Percentiles rank a stretch among this genome's conserved stretches.
These are phyloP conservation scores for Cordyceps militaris DNA, from an alignment of 2,329 filamentous ascomycete genomes.

Conservation along the genomic window DNA sequence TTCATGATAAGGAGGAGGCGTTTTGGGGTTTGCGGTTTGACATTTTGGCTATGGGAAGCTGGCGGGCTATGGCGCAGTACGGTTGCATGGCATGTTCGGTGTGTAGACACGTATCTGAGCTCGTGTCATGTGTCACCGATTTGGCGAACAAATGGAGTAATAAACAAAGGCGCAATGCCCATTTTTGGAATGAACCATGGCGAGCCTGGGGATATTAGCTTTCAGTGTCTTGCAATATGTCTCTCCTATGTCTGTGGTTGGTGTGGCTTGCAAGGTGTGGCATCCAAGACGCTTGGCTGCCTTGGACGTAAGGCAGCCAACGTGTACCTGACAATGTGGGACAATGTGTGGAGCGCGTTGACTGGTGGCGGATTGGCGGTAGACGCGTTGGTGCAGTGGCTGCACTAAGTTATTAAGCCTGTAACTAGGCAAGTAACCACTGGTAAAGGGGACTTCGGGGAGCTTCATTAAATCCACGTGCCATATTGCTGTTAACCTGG, in stretches of 20 bases:
- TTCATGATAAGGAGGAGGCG: not conserved
- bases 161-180: not conserved
- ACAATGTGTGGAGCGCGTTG: slow-evolving; percentile 10
- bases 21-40: not conserved
- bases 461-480: not conserved
- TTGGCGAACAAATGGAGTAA: slow-evolving; percentile 3
- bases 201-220: not conserved
- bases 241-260: slow-evolving; percentile 2
- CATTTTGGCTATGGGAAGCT: not conserved
- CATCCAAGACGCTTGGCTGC: not conserved
- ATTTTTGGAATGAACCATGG: not conserved
- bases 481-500: not conserved
- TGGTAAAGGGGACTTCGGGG: too few relatives aligned
- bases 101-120: not conserved
- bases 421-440: not conserved
- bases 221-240: slow-evolving; percentile 1
- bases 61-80: not conserved
- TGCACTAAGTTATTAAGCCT: not conserved
- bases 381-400: slow-evolving; percentile 1
- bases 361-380: not conserved
- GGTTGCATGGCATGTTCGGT: not conserved
- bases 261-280: not conserved
- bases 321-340: not conserved
- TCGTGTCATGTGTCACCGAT: not conserved
- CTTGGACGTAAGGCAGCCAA: not conserved